phyloP scores from a whole-genome alignment of 352 stramenopile genomes.

The Lagenidium giganteum region DNA sequence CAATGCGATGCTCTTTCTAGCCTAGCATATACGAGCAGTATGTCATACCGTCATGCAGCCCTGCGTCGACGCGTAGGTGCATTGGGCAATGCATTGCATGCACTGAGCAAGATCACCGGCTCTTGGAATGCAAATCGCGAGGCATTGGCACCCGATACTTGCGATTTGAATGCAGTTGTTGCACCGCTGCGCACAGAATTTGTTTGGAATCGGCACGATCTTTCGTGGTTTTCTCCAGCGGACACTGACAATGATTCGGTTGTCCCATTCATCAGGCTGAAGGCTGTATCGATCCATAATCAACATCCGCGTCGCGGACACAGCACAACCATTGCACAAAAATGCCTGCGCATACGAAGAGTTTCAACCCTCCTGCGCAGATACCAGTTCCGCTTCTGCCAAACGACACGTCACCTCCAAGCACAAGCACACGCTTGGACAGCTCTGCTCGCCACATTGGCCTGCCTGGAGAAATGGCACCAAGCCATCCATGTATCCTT shows the following conservation, averaged over 20 bases:
- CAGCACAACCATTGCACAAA: slow-evolving; percentile 85
- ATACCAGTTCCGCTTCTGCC: no score
- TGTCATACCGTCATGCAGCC: slow-evolving; percentile 88
- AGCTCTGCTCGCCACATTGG: slow-evolving; percentile 79
- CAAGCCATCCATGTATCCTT: slow-evolving; percentile 89
- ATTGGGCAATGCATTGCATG: slow-evolving; percentile 86
- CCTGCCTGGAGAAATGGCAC: slow-evolving; percentile 85
- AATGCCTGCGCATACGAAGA: slow-evolving; percentile 35
- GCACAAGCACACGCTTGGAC: slow-evolving; percentile 87
- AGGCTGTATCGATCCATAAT: slow-evolving; percentile 90
- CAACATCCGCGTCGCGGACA: slow-evolving; percentile 86
- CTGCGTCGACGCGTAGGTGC: slow-evolving; percentile 88
- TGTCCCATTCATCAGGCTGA: slow-evolving; percentile 92
- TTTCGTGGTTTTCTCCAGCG: no score
- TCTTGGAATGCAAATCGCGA: slow-evolving; percentile 72
- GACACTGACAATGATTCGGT: slow-evolving; percentile 83
- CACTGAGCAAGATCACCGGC: slow-evolving; percentile 67
- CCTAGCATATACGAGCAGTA: no score
- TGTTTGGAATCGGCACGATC: not conserved
- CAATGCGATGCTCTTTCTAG: no score
- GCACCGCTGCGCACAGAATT: slow-evolving; percentile 49
- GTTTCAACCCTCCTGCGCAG: no score
- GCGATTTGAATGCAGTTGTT: slow-evolving; percentile 91
- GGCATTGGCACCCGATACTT: slow-evolving; percentile 67
- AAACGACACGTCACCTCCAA: slow-evolving; percentile 70